A percentile compares a stretch with the other conserved stretches of the same genome.
These are phyloP conservation scores for Eragrostis curvula DNA, from an alignment of 176 grass and related monocot genomes.

Conservation along the genomic window DNA sequence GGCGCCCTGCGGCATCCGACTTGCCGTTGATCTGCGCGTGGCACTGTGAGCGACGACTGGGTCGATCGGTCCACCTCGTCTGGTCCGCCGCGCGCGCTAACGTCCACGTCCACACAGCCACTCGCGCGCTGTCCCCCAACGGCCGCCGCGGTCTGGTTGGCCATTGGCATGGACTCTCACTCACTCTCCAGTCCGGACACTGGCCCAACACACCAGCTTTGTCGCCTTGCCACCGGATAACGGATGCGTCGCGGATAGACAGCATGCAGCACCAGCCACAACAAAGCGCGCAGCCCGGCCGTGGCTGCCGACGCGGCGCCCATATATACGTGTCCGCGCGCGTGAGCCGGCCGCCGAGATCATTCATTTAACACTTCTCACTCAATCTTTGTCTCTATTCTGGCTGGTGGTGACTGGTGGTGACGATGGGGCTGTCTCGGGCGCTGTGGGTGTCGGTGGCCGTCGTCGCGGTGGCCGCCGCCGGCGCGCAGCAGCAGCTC, in stretches of 20 bases:
- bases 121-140: background rate
- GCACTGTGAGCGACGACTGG: background rate
- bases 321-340: constrained; percentile 21
- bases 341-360: background rate
- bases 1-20: background rate
- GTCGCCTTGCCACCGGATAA: background rate
- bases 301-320: background rate
- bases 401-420: background rate
- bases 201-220: background rate
- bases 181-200: background rate
- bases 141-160: background rate
- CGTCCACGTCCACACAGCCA: background rate
- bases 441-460: background rate
- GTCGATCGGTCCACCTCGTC: background rate
- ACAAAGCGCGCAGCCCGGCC: background rate
- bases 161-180: background rate
- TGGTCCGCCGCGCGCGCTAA: constrained; percentile 21
- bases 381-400: background rate
- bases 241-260: background rate
- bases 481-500: constrained; percentile 25
- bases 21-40: background rate
- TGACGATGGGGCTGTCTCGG: background rate
- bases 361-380: background rate
- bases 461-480: background rate
- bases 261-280: background rate